These are phyloP conservation scores for Torulaspora gathmanii DNA, from an alignment of 805 yeast species.

Conservation along the genomic window DNA sequence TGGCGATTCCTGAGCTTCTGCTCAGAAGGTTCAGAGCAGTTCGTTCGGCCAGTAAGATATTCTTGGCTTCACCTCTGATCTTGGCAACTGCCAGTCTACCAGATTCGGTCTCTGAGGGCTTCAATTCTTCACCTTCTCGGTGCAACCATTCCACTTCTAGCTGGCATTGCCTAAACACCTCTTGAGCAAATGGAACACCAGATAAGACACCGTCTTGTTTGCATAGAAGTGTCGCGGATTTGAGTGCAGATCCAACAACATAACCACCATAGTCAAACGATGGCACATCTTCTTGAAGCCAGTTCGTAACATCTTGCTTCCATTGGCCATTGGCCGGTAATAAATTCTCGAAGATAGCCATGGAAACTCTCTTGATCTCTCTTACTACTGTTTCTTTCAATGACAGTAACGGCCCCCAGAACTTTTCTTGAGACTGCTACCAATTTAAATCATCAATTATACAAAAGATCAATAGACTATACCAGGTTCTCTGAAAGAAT, in stretches of 20 bases:
- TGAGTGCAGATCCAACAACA: constrained; percentile 77
- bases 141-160: constrained; percentile 67
- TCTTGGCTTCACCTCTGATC: constrained; percentile 75
- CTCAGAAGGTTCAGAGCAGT: constrained; percentile 78
- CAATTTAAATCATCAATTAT: neutral
- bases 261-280: constrained; percentile 91
- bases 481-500: constrained; percentile 45
- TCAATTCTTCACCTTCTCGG: constrained; percentile 61
- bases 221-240: constrained; percentile 74
- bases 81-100: constrained; percentile 70
- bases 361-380: neutral
- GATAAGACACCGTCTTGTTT: constrained; percentile 75
- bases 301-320: constrained; percentile 71
- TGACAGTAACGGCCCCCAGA: too few species aligned
- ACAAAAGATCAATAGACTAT: neutral
- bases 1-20: constrained; percentile 83
- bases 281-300: constrained; percentile 86
- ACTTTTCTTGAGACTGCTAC: neutral
- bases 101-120: constrained; percentile 36
- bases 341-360: constrained; percentile 44
- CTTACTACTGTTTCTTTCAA: neutral
- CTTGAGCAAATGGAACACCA: constrained; percentile 86
- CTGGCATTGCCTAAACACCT: constrained; percentile 73
- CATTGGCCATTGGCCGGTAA: constrained; percentile 75
- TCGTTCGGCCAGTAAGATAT: constrained; percentile 78